Evolutionary conservation across 2,329 filamentous ascomycete species (phyloP), one percentile per base, ranked within the genome.

Genomic region (Ciborinia camelliae): DNA sequence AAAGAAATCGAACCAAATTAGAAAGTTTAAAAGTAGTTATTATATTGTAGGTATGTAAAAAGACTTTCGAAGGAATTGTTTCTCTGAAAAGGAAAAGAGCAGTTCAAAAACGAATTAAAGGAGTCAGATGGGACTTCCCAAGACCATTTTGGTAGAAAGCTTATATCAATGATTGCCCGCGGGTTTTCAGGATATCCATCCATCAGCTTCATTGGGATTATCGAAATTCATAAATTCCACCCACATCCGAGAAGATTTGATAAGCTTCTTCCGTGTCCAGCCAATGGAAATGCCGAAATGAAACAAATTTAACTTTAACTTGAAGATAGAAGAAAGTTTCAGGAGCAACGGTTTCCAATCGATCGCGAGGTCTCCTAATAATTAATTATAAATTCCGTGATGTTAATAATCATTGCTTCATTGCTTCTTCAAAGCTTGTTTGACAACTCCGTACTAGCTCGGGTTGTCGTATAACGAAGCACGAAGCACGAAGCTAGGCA

Each of bases 201-300:
- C n/a, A n/a, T 45, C 43, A 45, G 18, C 43, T 45, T 41, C 15
- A n/a, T n/a, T n/a, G n/a, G n/a, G 20, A 20, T 43, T 52, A 20
- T 52, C n/a, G n/a, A 26, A 53, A 37, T 23, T 9, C 32, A 37
- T 39, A 39, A 54, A 39, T 37, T 37, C 32, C 51, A 23, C 51
- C 32, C 35, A 26, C 32, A 26, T 37, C 30, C 51, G 6, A n/a
- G n/a, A 30, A 54, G 7, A 54, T 20, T 23, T 23, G 32, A n/a
- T 53, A 53, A 53, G 51, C 51, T 23, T 53, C 51, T 53, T 39
- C 51, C 51, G 51, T 35, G n/a, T 37, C 7, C 32, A 53, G n/a
- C 51, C 51, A 53, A 53, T 53, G n/a, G 10, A 7, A 37, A 53
- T 53, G n/a, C n/a, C n/a, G n/a, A n/a, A n/a, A n/a, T n/a, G n/a